Base-by-base conservation (phyloP, 129 eudicot species). In the Solidago caesia region DNA sequence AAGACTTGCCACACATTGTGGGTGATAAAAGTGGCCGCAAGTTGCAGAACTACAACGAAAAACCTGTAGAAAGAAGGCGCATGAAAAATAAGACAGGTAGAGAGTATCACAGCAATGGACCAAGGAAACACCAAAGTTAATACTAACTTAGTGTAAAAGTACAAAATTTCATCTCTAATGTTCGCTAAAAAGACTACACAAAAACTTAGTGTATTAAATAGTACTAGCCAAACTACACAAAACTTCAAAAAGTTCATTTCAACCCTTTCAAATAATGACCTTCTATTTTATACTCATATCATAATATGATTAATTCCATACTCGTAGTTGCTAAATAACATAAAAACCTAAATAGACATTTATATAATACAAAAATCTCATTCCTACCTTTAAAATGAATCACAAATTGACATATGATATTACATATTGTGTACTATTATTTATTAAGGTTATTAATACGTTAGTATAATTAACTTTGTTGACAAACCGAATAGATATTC, bases 1-100 rank as follows among this genome's bases (percentile, higher is more conserved):
- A 60, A 82, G 81, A 80, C 77, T 83, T 27, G 98, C 90, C 33
- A 93, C 98, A 86, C 98, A 93, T 59, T 3, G 59, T 44, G 98
- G 97, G 79, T 93, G 98, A 75, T 88, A 93, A 74, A 90, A 93
- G 75, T 85, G 85, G 58, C 97, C 96, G 85, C 98, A 93, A 13
- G 92, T 87, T 64, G 91, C 97, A 79, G 84, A 83, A 71, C 92
- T 85, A 79, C 98, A 93, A 14, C 80, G 89, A 78, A 93, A 93
- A 46, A 90, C 98, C 98, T 93, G 83, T 14, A 76, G 14, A 68
- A 49, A 62, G 44, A 43, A 41, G 4, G 4, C 27, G 39, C 49
- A 68, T 44, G 3, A 25, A 76, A 45, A 26, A 7, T 14, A 43
- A 42, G 58, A n/a, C 14, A 33, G 44, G 57, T 57, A 57, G 12